Percentiles rank a stretch among this genome's conserved stretches.
These are phyloP conservation scores for Chlorella sorokiniana DNA, from an alignment of 139 green algal species.

Conservation along the genomic window DNA sequence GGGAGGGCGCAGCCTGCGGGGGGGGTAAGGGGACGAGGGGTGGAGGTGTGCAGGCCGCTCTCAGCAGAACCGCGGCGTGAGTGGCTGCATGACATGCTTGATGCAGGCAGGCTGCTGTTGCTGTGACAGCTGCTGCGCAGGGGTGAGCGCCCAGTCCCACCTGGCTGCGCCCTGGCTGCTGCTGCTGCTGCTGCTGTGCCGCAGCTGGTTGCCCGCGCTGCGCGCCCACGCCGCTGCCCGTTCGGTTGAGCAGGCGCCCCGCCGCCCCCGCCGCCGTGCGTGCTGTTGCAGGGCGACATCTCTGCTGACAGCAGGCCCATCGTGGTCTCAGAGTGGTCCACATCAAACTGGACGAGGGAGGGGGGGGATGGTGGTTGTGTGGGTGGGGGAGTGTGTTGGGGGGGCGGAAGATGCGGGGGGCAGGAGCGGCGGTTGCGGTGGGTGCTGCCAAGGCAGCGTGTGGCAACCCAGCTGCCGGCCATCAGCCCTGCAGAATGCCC, in stretches of 20 bases:
- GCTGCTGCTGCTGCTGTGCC: not conserved
- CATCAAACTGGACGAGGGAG: slow-evolving; percentile 11
- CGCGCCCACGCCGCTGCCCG: not conserved
- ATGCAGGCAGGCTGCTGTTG: not conserved
- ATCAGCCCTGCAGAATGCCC: too few relatives aligned
- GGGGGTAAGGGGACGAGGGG: not conserved
- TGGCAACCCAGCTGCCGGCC: too few relatives aligned
- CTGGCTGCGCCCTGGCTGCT: not conserved
- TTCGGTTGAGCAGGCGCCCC: not conserved
- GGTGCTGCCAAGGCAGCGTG: too few relatives aligned
- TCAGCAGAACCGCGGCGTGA: too few relatives aligned
- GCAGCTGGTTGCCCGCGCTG: too few relatives aligned
- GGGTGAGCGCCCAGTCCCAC: too few relatives aligned
- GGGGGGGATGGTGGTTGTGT: too few relatives aligned
- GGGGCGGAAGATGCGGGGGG: too few relatives aligned
- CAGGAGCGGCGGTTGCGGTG: too few relatives aligned
- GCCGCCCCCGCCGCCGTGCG: slow-evolving; percentile 1
- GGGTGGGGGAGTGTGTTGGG: too few relatives aligned
- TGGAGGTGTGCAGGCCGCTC: too few relatives aligned
- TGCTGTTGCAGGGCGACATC: slow-evolving; percentile 18
- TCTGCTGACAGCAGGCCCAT: not conserved
- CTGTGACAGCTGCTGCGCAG: too few relatives aligned
- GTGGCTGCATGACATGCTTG: not conserved
- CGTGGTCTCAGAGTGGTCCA: slow-evolving; percentile 8
- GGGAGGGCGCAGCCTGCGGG: not conserved